These are phyloP conservation scores for Onygenales sp. DNA, from an alignment of 2,329 filamentous ascomycete genomes.

Conservation along the genomic window DNA sequence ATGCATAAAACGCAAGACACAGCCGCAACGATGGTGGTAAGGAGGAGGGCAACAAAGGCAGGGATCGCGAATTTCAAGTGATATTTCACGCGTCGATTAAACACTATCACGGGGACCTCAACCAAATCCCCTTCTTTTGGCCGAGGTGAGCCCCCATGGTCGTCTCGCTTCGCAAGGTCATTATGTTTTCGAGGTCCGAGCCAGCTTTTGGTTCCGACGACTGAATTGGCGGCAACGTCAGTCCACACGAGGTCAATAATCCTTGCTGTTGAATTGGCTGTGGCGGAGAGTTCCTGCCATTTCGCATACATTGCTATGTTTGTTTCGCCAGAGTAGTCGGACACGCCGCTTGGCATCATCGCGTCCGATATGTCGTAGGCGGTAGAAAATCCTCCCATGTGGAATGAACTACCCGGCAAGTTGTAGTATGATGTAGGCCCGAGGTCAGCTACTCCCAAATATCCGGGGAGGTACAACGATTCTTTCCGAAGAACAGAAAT, in stretches of 20 bases:
- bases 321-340: conserved; percentile 26
- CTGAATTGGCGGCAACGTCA: conserved; percentile 34
- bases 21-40: conserved; percentile 39
- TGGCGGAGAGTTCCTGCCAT: conserved; percentile 30
- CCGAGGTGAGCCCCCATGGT: conserved; percentile 27
- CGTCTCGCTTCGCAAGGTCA: conserved; percentile 10
- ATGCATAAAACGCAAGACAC: conserved; percentile 21
- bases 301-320: conserved; percentile 33
- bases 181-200: not conserved
- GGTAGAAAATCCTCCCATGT: conserved; percentile 15
- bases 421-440: conserved; percentile 17
- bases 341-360: not conserved
- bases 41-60: conserved; percentile 40
- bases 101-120: conserved; percentile 17
- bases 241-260: conserved; percentile 40
- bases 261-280: conserved; percentile 16
- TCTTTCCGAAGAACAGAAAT: conserved; percentile 24
- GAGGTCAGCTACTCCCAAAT: not conserved
- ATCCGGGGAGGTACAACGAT: conserved; percentile 24
- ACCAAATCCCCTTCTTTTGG: conserved; percentile 25
- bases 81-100: conserved; percentile 8
- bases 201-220: conserved; percentile 29
- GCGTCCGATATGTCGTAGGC: conserved; percentile 10
- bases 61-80: conserved; percentile 18
- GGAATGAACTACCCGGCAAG: conserved; percentile 26